Evolutionary conservation across 2,329 filamentous ascomycete genomes (phyloP).

Genomic region (Bipolaris oryzae): DNA sequence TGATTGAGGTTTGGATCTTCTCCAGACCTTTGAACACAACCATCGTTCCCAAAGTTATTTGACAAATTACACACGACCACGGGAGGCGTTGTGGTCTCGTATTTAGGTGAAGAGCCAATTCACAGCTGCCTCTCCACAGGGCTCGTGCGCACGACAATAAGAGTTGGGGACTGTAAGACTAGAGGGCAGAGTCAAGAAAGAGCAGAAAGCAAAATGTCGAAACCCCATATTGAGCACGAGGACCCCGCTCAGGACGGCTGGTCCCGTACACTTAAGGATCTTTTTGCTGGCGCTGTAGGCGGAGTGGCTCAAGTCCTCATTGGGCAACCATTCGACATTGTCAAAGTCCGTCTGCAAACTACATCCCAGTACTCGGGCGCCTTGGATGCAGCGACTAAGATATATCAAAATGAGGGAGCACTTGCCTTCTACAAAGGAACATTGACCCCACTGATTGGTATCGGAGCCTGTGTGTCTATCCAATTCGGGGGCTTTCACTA

Average conservation of each 20-base stretch:
- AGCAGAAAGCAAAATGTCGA: conserved; percentile 26
- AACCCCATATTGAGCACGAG: conserved; percentile 50
- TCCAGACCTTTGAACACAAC: neutral
- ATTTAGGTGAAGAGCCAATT: conserved; percentile 2
- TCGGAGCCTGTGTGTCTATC: conserved; percentile 93
- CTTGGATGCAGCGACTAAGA: conserved; percentile 77
- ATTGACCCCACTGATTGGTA: conserved; percentile 89
- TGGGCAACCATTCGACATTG: conserved; percentile 70
- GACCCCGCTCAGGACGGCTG: conserved; percentile 41
- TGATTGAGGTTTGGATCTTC: conserved; percentile 15
- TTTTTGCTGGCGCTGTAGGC: conserved; percentile 87
- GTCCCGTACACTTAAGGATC: conserved; percentile 73
- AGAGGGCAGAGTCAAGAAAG: conserved; percentile 8
- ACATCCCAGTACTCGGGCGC: conserved; percentile 80
- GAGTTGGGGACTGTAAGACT: conserved; percentile 5
- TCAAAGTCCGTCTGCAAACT: conserved; percentile 97
- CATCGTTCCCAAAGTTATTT: neutral
- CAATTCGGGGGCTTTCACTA: conserved; percentile 98
- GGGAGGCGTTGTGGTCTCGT: neutral
- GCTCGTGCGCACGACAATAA: conserved; percentile 19
- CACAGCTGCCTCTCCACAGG: conserved; percentile 13
- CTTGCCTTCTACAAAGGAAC: conserved; percentile 98
- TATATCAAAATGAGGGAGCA: conserved; percentile 86
- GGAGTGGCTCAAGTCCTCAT: conserved; percentile 93
- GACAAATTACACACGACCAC: neutral